Percentiles rank a stretch among this genome's conserved stretches.
These are phyloP conservation scores for Thelephora terrestris DNA, from an alignment of 1,284 basidiomycete genomes.

Conservation along the genomic window DNA sequence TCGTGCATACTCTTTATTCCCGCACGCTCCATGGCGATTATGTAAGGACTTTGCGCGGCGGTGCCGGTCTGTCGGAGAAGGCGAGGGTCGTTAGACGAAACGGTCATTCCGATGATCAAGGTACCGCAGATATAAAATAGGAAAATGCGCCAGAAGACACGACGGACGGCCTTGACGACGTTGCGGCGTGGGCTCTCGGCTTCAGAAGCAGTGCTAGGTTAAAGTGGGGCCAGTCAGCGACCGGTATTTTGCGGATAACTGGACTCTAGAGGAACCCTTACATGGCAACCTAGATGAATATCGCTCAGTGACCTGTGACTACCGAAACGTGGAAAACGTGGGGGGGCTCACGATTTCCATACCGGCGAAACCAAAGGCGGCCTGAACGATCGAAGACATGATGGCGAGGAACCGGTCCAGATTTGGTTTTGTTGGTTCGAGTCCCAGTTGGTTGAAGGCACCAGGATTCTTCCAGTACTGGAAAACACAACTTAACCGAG, in stretches of 20 bases:
- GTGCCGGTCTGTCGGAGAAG: slow-evolving; percentile 49
- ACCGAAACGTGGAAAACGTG: too few relatives aligned
- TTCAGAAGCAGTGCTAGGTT: slow-evolving; percentile 56
- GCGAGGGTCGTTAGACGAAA: slow-evolving; percentile 56
- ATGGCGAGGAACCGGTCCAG: slow-evolving; percentile 62
- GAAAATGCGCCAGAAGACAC: slow-evolving; percentile 73
- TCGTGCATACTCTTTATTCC: slow-evolving; percentile 47
- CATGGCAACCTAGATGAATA: not conserved
- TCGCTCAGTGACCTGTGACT: too few relatives aligned
- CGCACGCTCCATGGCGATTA: slow-evolving; percentile 72
- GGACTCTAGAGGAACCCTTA: not conserved
- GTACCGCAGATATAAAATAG: slow-evolving; percentile 68
- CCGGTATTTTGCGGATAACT: not conserved
- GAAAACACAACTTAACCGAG: too few relatives aligned
- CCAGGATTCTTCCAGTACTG: slow-evolving; percentile 70
- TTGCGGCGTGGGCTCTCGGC: slow-evolving; percentile 69
- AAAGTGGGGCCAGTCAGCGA: slow-evolving; percentile 20
- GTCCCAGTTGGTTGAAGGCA: slow-evolving; percentile 36
- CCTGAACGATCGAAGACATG: slow-evolving; percentile 60
- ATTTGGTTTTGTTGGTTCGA: slow-evolving; percentile 30
- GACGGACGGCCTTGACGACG: slow-evolving; percentile 69
- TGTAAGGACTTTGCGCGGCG: slow-evolving; percentile 63
- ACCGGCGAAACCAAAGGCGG: slow-evolving; percentile 78
- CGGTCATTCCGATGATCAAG: slow-evolving; percentile 70
- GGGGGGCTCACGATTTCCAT: slow-evolving; percentile 82